Conservation (phyloP, 495 filamentous ascomycete genomes). For the Hypoxylon trugodes region DNA sequence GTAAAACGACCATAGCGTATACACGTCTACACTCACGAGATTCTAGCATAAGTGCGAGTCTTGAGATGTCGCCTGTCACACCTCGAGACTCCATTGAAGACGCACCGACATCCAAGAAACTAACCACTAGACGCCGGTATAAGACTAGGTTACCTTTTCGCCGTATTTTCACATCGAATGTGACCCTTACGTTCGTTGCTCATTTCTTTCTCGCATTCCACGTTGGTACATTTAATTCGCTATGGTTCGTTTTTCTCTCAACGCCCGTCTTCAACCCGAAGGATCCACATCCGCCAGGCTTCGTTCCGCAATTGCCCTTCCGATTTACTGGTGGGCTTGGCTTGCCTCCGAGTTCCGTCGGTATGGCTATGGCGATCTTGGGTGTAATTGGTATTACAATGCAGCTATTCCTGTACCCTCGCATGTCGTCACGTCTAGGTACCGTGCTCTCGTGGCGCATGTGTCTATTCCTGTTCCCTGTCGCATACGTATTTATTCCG, state of each 20-base stretch:
- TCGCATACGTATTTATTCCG: conserved; percentile 75
- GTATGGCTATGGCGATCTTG: conserved; percentile 79
- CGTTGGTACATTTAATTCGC: conserved; percentile 82
- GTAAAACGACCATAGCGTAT: conserved; percentile 33
- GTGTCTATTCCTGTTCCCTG: conserved; percentile 74
- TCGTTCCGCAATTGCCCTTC: conserved; percentile 63
- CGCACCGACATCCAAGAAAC: not conserved
- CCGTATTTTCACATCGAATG: conserved; percentile 81
- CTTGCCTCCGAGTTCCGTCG: conserved; percentile 76
- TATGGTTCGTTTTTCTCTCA: conserved; percentile 87
- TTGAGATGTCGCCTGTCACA: conserved; percentile 44
- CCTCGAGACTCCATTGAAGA: conserved; percentile 27
- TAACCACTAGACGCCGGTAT: conserved; percentile 40
- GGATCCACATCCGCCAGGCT: conserved; percentile 42
- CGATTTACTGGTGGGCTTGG: conserved; percentile 83
- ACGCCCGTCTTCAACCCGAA: conserved; percentile 72
- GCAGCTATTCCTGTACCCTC: conserved; percentile 80
- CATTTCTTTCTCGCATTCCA: conserved; percentile 79
- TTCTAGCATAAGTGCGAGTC: conserved; percentile 33
- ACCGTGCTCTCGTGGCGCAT: conserved; percentile 73
- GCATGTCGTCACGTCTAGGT: conserved; percentile 71
- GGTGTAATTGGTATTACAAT: conserved; percentile 79
- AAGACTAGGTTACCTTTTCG: conserved; percentile 68
- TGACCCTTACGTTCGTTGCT: conserved; percentile 68
- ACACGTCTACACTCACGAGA: conserved; percentile 35